Percentiles rank a stretch among this genome's conserved stretches.
These are phyloP conservation scores for Warburgia ugandensis DNA, from an alignment of 164 flowering plant species.

Conservation along the genomic window DNA sequence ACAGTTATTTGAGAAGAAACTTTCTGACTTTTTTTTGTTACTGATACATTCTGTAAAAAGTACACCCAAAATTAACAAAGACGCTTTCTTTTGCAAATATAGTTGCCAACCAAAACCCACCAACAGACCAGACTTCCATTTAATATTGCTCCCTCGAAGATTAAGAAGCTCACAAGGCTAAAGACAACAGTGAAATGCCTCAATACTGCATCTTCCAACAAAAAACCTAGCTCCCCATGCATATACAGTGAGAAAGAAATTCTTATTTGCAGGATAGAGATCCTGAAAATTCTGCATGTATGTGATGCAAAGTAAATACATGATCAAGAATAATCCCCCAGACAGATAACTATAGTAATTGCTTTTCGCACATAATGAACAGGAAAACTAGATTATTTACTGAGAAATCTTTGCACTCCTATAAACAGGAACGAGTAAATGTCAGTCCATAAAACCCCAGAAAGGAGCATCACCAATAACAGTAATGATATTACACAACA, in stretches of 20 bases:
- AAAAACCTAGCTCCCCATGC: not conserved
- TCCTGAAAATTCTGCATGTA: not conserved
- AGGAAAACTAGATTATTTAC: not conserved
- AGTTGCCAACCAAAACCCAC: not conserved
- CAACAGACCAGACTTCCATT: slow-evolving; percentile 3
- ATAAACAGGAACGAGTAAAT: not conserved
- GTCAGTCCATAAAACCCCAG: not conserved
- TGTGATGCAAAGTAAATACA: no score
- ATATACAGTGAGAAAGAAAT: slow-evolving; percentile 1
- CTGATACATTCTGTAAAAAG: no score
- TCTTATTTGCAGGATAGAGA: not conserved
- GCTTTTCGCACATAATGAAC: not conserved
- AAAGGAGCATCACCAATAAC: not conserved
- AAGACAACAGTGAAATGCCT: slow-evolving; percentile 1
- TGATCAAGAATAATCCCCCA: no score
- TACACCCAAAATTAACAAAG: not conserved
- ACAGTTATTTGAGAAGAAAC: not conserved
- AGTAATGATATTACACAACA: no score
- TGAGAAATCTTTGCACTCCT: not conserved
- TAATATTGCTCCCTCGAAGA: not conserved
- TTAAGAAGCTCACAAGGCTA: not conserved
- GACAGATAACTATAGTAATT: no score
- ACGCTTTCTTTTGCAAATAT: not conserved
- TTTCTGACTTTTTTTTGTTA: not conserved
- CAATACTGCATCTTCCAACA: slow-evolving; percentile 1